These are phyloP conservation scores for Candolleomyces efflorescens DNA, from an alignment of 768 basidiomycete genomes.

Conservation along the genomic window DNA sequence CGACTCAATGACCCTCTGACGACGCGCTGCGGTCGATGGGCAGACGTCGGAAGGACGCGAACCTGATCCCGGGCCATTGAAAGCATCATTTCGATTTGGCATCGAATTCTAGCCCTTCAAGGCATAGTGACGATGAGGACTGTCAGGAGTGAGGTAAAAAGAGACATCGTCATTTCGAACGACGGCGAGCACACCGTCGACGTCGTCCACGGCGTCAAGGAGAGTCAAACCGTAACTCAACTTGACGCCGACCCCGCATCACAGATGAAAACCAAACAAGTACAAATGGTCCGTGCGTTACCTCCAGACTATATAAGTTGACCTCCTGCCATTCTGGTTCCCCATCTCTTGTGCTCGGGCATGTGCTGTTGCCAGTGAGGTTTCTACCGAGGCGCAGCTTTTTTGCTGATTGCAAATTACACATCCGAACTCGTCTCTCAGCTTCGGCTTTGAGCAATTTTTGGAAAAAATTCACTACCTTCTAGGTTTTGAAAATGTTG, in stretches of 20 bases:
- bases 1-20: too few relatives aligned
- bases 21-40: too few relatives aligned
- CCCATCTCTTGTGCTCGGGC: conserved; percentile 90
- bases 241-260: neutral
- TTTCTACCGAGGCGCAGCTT: conserved; percentile 93
- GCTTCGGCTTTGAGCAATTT: conserved; percentile 91
- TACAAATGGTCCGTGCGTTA: conserved; percentile 51
- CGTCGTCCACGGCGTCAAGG: too few relatives aligned
- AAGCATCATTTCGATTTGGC: too few relatives aligned
- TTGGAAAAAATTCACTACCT: conserved; percentile 50
- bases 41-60: too few relatives aligned
- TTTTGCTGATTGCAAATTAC: conserved; percentile 96
- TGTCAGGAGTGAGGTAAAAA: too few relatives aligned
- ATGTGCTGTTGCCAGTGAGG: conserved; percentile 95
- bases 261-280: conserved; percentile 1
- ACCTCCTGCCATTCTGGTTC: conserved; percentile 16
- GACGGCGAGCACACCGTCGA: too few relatives aligned
- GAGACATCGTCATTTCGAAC: too few relatives aligned
- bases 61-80: too few relatives aligned
- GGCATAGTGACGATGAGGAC: too few relatives aligned
- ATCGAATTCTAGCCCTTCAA: too few relatives aligned
- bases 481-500: neutral
- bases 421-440: conserved; percentile 92
- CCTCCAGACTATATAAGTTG: conserved; percentile 36
- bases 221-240: neutral